Evolutionary conservation across 768 basidiomycete genomes (phyloP).

Genomic region (Filobasidium wieringae): DNA sequence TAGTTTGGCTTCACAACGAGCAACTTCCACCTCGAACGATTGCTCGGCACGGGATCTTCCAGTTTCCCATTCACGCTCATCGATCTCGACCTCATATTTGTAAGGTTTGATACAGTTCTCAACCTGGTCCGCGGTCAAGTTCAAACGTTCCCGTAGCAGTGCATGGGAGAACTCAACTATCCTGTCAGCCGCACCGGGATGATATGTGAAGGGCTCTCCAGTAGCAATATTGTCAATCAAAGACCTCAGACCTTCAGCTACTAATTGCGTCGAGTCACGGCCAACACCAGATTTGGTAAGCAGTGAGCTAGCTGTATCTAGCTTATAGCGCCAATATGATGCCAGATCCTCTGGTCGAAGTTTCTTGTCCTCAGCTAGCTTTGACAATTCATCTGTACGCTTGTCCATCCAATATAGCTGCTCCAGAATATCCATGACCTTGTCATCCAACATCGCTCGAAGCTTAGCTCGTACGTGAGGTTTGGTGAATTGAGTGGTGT

Average conservation of each 20-base stretch:
- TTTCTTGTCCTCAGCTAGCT: constrained; percentile 57
- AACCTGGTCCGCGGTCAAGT: constrained; percentile 92
- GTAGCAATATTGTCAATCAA: constrained; percentile 80
- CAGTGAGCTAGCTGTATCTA: constrained; percentile 82
- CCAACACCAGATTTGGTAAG: constrained; percentile 94
- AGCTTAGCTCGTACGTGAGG: constrained; percentile 78
- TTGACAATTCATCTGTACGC: constrained; percentile 61
- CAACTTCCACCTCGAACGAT: constrained; percentile 71
- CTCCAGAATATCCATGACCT: constrained; percentile 92
- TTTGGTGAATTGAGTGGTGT: constrained; percentile 72
- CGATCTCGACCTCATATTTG: constrained; percentile 96
- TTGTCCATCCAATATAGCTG: constrained; percentile 95
- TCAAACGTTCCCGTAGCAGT: constrained; percentile 84
- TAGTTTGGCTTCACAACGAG: constrained; percentile 73
- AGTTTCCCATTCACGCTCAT: constrained; percentile 78
- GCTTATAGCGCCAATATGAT: constrained; percentile 88
- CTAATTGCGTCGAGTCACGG: constrained; percentile 80
- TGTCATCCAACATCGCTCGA: constrained; percentile 86
- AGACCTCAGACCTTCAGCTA: constrained; percentile 80
- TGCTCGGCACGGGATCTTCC: constrained; percentile 65
- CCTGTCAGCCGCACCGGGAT: constrained; percentile 76
- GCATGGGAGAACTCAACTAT: constrained; percentile 84
- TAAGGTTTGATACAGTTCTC: constrained; percentile 99
- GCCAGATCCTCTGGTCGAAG: constrained; percentile 63
- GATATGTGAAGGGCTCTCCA: constrained; percentile 82